These are phyloP conservation scores for Tieghemostelium lacteum DNA, from an alignment of 78 protist genomes.

Conservation along the genomic window DNA sequence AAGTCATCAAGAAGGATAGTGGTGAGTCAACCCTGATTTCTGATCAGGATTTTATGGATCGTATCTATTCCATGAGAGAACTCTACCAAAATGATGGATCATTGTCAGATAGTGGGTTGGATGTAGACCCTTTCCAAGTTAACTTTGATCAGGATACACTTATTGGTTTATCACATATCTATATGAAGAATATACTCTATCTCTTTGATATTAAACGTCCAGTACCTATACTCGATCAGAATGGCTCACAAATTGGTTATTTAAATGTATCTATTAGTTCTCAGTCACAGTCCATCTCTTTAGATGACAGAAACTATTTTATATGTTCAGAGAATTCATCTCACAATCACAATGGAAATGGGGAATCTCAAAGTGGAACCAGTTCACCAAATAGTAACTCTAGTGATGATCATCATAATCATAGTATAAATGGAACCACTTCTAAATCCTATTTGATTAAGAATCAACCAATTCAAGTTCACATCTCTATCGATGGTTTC, in stretches of 20 bases:
- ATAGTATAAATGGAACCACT: too few species aligned
- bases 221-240: slow-evolving; percentile 56
- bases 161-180: slow-evolving; percentile 78
- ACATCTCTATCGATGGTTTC: slow-evolving; percentile 13
- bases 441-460: not conserved
- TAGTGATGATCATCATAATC: not conserved
- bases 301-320: slow-evolving; percentile 15
- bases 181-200: slow-evolving; percentile 65
- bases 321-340: not conserved
- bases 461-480: slow-evolving; percentile 5
- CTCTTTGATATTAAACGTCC: slow-evolving; percentile 43
- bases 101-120: slow-evolving; percentile 1
- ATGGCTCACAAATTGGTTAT: slow-evolving; percentile 60
- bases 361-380: not conserved
- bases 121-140: slow-evolving; percentile 61
- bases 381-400: not conserved
- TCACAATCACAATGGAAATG: not conserved
- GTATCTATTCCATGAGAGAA: slow-evolving; percentile 70
- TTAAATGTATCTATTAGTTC: slow-evolving; percentile 26
- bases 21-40: slow-evolving; percentile 50
- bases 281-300: not conserved
- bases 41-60: slow-evolving; percentile 61
- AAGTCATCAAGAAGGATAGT: slow-evolving; percentile 27
- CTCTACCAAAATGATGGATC: slow-evolving; percentile 79
- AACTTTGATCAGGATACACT: slow-evolving; percentile 11